Conservation (phyloP, 2,329 filamentous ascomycete species). For the Zarea fungicola region DNA sequence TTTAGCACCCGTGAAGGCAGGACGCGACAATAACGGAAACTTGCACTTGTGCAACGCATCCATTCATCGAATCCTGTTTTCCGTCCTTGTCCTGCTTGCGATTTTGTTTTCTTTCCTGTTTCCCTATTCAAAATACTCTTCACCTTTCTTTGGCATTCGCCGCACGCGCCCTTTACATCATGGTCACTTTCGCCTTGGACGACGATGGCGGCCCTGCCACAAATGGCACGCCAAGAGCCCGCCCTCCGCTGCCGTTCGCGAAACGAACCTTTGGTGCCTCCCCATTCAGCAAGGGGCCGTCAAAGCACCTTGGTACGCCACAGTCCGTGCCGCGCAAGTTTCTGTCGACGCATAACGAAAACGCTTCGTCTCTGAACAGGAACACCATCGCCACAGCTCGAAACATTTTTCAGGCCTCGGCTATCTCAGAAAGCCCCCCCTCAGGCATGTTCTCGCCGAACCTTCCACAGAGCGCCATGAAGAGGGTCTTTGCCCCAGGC, state of each 20-base stretch:
- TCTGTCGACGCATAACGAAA: slow-evolving; percentile 30
- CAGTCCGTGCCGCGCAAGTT: slow-evolving; percentile 33
- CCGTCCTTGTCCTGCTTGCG: background rate
- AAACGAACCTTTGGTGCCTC: slow-evolving; percentile 37
- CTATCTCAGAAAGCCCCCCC: slow-evolving; percentile 29
- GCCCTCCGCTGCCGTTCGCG: slow-evolving; percentile 38
- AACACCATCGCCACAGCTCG: slow-evolving; percentile 31
- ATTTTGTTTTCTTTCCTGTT: background rate
- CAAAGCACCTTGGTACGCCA: slow-evolving; percentile 34
- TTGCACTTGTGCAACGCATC: slow-evolving; percentile 1
- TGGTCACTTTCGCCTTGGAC: slow-evolving; percentile 36
- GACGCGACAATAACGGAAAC: background rate
- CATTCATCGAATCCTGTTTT: background rate
- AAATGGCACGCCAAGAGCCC: slow-evolving; percentile 33
- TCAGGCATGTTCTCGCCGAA: slow-evolving; percentile 39
- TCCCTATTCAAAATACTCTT: background rate
- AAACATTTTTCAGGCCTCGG: slow-evolving; percentile 39
- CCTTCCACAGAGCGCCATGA: slow-evolving; percentile 39
- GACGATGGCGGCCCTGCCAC: slow-evolving; percentile 28
- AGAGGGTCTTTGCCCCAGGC: slow-evolving; percentile 42
- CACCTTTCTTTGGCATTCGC: background rate
- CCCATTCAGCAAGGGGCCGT: slow-evolving; percentile 23
- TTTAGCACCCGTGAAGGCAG: background rate
- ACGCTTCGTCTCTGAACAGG: slow-evolving; percentile 30
- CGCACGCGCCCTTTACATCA: slow-evolving; percentile 15